These are phyloP conservation scores for Pythium utonaiense DNA, from an alignment of 352 stramenopile genomes.

Conservation along the genomic window DNA sequence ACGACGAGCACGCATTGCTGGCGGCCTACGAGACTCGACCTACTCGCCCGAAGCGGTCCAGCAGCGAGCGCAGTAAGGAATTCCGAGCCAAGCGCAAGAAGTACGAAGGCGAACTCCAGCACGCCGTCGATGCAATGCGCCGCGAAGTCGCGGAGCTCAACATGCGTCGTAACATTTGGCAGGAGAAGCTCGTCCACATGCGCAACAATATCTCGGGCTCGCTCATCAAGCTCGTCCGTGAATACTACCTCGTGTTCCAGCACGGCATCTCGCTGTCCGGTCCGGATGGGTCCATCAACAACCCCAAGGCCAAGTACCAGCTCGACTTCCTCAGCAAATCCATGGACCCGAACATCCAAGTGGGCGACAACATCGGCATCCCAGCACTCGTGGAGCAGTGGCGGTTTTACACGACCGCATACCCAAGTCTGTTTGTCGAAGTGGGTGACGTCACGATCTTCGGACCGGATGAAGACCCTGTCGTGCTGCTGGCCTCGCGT, in stretches of 20 bases:
- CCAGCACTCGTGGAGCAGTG: conserved; percentile 25
- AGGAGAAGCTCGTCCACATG: conserved; percentile 24
- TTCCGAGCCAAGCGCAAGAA: conserved; percentile 31
- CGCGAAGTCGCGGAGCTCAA: conserved; percentile 26
- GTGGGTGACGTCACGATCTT: conserved; percentile 18
- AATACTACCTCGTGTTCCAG: conserved; percentile 27
- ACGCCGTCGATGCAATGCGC: conserved; percentile 16
- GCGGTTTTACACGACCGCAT: conserved; percentile 22
- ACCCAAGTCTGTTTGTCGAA: conserved; percentile 24
- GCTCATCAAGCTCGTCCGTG: conserved; percentile 23
- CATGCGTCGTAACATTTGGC: conserved; percentile 21
- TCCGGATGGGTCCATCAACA: background rate
- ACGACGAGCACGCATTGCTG: conserved; percentile 21
- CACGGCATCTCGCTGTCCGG: conserved; percentile 18
- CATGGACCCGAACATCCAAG: conserved; percentile 20
- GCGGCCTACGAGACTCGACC: conserved; percentile 23
- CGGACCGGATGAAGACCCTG: conserved; percentile 14
- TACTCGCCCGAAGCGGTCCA: conserved; percentile 24
- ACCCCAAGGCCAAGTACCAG: conserved; percentile 26
- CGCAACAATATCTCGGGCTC: conserved; percentile 17
- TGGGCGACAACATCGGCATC: conserved; percentile 19
- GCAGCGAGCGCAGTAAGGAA: conserved; percentile 29
- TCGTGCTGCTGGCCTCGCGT: conserved; percentile 18
- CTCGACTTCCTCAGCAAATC: conserved; percentile 21
- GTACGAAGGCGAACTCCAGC: conserved; percentile 26